Percentiles rank a stretch among this genome's conserved stretches.
These are phyloP conservation scores for Malassezia pachydermatis DNA, from an alignment of 1,284 basidiomycete species.

Conservation along the genomic window DNA sequence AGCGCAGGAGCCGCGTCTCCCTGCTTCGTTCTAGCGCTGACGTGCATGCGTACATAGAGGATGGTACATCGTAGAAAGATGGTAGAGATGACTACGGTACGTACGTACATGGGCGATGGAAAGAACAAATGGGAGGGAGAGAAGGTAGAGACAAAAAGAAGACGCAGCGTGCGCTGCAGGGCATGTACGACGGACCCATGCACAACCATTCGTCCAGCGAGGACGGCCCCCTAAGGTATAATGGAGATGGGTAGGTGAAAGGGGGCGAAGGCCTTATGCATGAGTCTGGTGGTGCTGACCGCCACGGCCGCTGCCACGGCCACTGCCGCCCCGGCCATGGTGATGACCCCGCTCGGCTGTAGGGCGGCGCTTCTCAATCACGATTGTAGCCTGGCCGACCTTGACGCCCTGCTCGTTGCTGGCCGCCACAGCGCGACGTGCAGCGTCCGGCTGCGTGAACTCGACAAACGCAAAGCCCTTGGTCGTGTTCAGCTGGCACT, in stretches of 20 bases:
- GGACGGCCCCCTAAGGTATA: too few species aligned
- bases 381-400: conserved; percentile 59
- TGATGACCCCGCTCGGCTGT: neutral
- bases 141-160: too few species aligned
- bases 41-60: too few species aligned
- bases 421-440: conserved; percentile 69
- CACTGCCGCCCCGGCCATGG: conserved; percentile 1
- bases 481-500: conserved; percentile 72
- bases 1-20: conserved; percentile 1
- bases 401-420: conserved; percentile 80
- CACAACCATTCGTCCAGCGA: too few species aligned
- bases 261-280: too few species aligned
- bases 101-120: too few species aligned
- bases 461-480: conserved; percentile 94
- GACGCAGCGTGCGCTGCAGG: too few species aligned
- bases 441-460: conserved; percentile 67
- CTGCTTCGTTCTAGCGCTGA: conserved; percentile 9
- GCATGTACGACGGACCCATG: too few species aligned
- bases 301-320: conserved; percentile 17
- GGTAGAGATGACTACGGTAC: too few species aligned
- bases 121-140: too few species aligned
- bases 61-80: too few species aligned
- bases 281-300: neutral
- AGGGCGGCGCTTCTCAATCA: conserved; percentile 59
- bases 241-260: too few species aligned